phyloP scores from a whole-genome alignment of 1,284 basidiomycete genomes.

The Trichosporon faecale region DNA sequence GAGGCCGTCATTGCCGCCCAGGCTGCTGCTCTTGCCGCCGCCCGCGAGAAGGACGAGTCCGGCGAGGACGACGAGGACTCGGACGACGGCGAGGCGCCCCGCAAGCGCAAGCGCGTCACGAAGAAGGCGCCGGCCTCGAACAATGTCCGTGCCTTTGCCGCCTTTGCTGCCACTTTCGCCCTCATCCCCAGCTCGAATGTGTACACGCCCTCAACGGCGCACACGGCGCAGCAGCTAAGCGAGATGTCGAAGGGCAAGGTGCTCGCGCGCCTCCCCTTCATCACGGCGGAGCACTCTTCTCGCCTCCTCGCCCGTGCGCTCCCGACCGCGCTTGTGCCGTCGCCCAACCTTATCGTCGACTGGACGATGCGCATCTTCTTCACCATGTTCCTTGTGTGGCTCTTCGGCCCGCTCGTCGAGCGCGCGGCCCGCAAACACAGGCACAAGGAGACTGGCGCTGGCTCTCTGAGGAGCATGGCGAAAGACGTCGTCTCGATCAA shows the following conservation, averaged over 20 bases:
- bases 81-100: conserved; percentile 28
- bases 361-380: conserved; percentile 44
- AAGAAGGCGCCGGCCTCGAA: conserved; percentile 24
- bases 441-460: conserved; percentile 25
- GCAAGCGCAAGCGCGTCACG: conserved; percentile 27
- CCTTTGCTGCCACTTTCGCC: conserved; percentile 47
- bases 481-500: conserved; percentile 26
- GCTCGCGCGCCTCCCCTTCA: conserved; percentile 39
- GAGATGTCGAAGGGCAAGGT: conserved; percentile 32
- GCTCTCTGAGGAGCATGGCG: conserved; percentile 20
- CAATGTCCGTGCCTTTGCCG: conserved; percentile 41
- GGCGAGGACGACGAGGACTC: conserved; percentile 30
- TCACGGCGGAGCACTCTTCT: conserved; percentile 45
- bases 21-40: conserved; percentile 26
- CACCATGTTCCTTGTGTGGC: conserved; percentile 31
- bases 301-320: conserved; percentile 37
- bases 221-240: conserved; percentile 8
- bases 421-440: conserved; percentile 21
- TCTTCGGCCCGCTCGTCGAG: conserved; percentile 33
- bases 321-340: conserved; percentile 33
- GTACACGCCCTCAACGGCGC: background rate
- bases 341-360: conserved; percentile 36
- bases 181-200: conserved; percentile 40
- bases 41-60: conserved; percentile 30
- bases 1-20: conserved; percentile 34